Evolutionary conservation across 805 yeast genomes (phyloP).

Genomic region (Suhomyces kilbournensis): DNA sequence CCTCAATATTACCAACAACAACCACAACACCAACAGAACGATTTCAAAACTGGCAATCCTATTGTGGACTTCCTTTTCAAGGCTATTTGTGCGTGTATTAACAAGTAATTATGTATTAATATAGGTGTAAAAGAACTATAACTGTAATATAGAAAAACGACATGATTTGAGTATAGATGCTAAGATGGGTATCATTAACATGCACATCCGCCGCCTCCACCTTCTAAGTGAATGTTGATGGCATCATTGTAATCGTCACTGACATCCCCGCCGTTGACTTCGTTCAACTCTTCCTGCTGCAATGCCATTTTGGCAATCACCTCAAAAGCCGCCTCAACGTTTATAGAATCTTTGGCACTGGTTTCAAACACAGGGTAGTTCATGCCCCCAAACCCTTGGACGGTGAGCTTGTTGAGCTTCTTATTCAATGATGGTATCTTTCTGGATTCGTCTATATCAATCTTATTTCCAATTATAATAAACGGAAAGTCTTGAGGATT

Average conservation of each 20-base stretch:
- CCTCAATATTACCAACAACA: conserved; percentile 12
- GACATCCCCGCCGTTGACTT: conserved; percentile 56
- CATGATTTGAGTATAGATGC: background rate
- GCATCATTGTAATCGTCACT: conserved; percentile 93
- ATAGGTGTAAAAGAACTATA: background rate
- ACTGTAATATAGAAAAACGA: background rate
- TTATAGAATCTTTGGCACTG: conserved; percentile 95
- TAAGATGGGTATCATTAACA: conserved; percentile 42
- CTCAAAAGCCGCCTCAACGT: conserved; percentile 93
- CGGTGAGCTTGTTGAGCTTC: conserved; percentile 47
- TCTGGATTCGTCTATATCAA: conserved; percentile 90
- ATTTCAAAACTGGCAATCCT: conserved; percentile 23
- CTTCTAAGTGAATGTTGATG: conserved; percentile 88
- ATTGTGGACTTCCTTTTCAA: conserved; percentile 30
- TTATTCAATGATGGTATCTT: conserved; percentile 60
- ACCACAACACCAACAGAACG: conserved; percentile 5
- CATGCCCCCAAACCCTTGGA: conserved; percentile 58
- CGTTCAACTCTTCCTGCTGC: conserved; percentile 91
- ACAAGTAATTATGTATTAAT: conserved; percentile 11
- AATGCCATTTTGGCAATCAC: conserved; percentile 93
- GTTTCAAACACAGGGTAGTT: conserved; percentile 86
- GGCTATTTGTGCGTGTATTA: conserved; percentile 33
- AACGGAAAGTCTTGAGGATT: conserved; percentile 96
- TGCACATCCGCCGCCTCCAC: conserved; percentile 71
- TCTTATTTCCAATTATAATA: conserved; percentile 90